Conservation (phyloP, 495 filamentous ascomycete species). For the Usnea hakonensis region DNA sequence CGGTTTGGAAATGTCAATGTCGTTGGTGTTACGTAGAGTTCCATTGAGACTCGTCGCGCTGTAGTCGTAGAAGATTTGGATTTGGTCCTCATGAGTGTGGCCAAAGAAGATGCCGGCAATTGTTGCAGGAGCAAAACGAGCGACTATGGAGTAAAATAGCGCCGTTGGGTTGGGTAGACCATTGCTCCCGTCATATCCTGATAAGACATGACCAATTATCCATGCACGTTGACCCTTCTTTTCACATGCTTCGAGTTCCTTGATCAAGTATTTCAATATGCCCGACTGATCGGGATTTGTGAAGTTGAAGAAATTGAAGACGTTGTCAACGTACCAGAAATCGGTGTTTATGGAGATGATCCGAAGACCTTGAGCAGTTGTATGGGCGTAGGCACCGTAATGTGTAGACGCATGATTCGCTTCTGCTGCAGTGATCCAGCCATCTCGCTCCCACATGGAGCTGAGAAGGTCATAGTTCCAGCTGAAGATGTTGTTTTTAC, state of each 20-base stretch:
- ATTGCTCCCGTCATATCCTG: slow-evolving; percentile 31
- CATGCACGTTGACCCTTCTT: slow-evolving; percentile 33
- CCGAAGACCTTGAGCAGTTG: slow-evolving; percentile 29
- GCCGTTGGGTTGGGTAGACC: slow-evolving; percentile 30
- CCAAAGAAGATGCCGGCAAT: slow-evolving; percentile 33
- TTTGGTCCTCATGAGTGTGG: slow-evolving; percentile 30
- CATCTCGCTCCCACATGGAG: slow-evolving; percentile 32
- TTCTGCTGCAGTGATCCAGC: slow-evolving; percentile 29
- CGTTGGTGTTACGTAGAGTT: slow-evolving; percentile 23
- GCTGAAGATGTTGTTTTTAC: slow-evolving; percentile 26
- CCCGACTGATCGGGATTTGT: slow-evolving; percentile 32
- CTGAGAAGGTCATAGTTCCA: slow-evolving; percentile 38
- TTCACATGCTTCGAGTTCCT: slow-evolving; percentile 33
- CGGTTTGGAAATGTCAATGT: slow-evolving; percentile 21
- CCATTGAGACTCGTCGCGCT: slow-evolving; percentile 24
- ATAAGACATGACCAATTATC: slow-evolving; percentile 33
- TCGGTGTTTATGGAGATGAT: slow-evolving; percentile 40
- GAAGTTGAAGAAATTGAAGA: slow-evolving; percentile 35
- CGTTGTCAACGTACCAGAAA: slow-evolving; percentile 45
- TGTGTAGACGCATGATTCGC: slow-evolving; percentile 29
- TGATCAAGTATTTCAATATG: slow-evolving; percentile 30
- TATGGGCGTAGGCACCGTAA: slow-evolving; percentile 34
- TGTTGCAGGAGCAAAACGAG: slow-evolving; percentile 30
- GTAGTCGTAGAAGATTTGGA: slow-evolving; percentile 32
- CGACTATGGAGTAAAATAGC: slow-evolving; percentile 33